Evolutionary conservation across 805 yeast species (phyloP), one percentile per base, ranked within the genome.

Genomic region (Candida verbasci): DNA sequence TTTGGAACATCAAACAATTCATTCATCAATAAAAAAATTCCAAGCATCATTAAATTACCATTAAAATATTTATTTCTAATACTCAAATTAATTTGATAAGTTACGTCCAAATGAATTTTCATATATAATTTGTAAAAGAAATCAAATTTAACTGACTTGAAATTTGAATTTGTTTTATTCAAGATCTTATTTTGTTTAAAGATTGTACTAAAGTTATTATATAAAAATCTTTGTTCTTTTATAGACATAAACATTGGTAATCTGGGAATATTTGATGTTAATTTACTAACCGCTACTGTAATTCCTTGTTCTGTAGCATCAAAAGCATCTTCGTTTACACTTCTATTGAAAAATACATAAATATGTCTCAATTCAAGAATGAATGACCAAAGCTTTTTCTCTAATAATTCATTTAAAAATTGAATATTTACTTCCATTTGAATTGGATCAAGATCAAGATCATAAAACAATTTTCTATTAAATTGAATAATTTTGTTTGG

Each of bases 11-110:
- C 12, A 18, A 31, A 31, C 11, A 31, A 6, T 24, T 31, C 35
- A 4, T n/a, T 18, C 35, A 31, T 31, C 16, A 17, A 21, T n/a
- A 24, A n/a, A 24, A 16, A 31, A 3, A 31, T n/a, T n/a, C 29
- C 35, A 11, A 16, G 15, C 35, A 31, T 31, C 4, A 31, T 31
- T n/a, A 31, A 24, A 17, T 31, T 31, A 3, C 29, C 23, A n/a
- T 31, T 31, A 10, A 31, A 31, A 24, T 31, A 31, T 20, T 31
- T 31, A 12, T 31, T 23, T 24, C 35, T 23, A 21, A 31, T 31
- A n/a, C 35, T 24, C 5, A 24, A n/a, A 14, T 12, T 17, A n/a
- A 31, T 23, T 10, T 31, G 10, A 17, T 17, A 24, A 17, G 14
- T 17, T 10, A 17, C 16, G 6, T 24, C 23, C 5, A 31, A n/a